phyloP scores from a whole-genome alignment of 1,284 basidiomycete genomes.

The Boletus chippewaensis region DNA sequence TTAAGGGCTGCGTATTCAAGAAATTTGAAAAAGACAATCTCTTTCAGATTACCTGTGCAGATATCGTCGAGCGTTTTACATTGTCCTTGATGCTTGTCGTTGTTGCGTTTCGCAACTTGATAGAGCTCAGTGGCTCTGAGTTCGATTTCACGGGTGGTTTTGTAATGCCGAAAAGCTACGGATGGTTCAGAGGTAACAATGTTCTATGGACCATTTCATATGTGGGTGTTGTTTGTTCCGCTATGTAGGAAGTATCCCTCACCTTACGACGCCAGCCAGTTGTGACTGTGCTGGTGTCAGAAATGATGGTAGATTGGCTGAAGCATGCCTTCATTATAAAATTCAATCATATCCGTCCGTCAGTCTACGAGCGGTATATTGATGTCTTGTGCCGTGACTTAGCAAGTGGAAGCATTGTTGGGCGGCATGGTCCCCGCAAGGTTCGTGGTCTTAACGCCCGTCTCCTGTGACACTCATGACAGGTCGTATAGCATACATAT shows the following conservation, averaged over 20 bases:
- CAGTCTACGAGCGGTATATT: constrained; percentile 92
- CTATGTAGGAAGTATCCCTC: background rate
- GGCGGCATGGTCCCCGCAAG: constrained; percentile 62
- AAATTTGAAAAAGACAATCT: constrained; percentile 99
- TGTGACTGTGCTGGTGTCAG: constrained; percentile 83
- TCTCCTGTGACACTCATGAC: constrained; percentile 8
- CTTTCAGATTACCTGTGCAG: constrained; percentile 98
- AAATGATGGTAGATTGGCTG: constrained; percentile 96
- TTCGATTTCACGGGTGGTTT: constrained; percentile 69
- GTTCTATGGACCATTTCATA: constrained; percentile 88
- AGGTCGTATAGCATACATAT: constrained; percentile 61
- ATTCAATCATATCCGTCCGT: constrained; percentile 92
- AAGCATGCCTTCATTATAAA: constrained; percentile 99
- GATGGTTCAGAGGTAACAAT: constrained; percentile 73
- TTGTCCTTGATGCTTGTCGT: constrained; percentile 86
- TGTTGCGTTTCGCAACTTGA: constrained; percentile 91
- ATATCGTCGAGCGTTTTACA: constrained; percentile 98
- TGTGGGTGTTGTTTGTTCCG: constrained; percentile 40
- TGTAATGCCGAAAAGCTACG: constrained; percentile 78
- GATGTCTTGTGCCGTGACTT: constrained; percentile 96
- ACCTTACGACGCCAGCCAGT: constrained; percentile 59
- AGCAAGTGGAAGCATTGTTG: constrained; percentile 71
- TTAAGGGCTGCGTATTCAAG: constrained; percentile 99
- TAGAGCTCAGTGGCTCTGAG: constrained; percentile 88
- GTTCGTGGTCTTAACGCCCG: constrained; percentile 33